Conservation (phyloP, 2,329 filamentous ascomycete genomes). For the Phialemonium atrogriseum region DNA sequence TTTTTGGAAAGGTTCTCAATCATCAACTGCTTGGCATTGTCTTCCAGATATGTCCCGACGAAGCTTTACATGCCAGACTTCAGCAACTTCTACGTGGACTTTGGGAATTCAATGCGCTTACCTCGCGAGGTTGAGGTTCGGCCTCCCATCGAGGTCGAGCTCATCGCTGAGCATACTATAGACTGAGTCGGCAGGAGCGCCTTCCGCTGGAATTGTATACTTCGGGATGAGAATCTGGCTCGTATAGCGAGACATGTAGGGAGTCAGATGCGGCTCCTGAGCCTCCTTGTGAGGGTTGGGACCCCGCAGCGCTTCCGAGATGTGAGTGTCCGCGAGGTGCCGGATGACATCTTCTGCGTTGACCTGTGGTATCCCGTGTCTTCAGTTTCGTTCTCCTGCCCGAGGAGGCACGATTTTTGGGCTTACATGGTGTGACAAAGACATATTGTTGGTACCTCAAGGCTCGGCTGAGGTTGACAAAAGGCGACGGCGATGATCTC, state of each 20-base stretch:
- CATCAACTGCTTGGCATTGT: conserved; percentile 56
- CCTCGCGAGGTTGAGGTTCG: conserved; percentile 59
- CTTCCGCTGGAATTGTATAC: conserved; percentile 47
- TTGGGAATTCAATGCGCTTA: conserved; percentile 18
- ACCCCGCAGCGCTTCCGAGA: conserved; percentile 15
- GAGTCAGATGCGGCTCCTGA: conserved; percentile 41
- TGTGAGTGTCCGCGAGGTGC: conserved; percentile 36
- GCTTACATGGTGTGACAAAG: conserved; percentile 39
- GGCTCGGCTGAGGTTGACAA: too few relatives aligned
- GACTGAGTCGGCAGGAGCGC: conserved; percentile 53
- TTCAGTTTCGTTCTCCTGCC: background rate
- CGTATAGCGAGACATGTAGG: conserved; percentile 51
- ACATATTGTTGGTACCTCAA: conserved; percentile 31
- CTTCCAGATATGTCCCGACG: conserved; percentile 65
- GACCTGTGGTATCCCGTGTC: conserved; percentile 24
- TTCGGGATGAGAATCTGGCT: conserved; percentile 48
- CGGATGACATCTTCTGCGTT: conserved; percentile 48
- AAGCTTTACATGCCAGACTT: too few relatives aligned
- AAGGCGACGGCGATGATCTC: too few relatives aligned
- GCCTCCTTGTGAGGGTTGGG: conserved; percentile 23
- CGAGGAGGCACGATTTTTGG: background rate
- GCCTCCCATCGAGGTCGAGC: conserved; percentile 55
- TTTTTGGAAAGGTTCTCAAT: conserved; percentile 63
- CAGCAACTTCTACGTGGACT: too few relatives aligned
- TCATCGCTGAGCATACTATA: conserved; percentile 58